Conservation (phyloP, 257 asterid species). For the Solanum bulbocastanum region DNA sequence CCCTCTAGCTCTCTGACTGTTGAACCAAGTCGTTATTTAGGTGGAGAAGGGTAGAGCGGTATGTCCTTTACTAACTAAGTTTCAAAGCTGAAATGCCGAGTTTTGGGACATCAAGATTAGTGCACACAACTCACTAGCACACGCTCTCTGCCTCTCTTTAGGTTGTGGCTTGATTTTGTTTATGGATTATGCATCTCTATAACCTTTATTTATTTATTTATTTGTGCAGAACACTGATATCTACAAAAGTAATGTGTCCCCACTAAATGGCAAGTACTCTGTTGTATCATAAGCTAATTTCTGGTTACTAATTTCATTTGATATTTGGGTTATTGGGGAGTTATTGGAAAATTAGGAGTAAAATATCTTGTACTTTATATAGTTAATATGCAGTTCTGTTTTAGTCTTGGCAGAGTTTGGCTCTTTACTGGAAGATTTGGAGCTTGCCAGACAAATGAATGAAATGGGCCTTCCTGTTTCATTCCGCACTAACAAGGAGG, state of each 20-base stretch:
- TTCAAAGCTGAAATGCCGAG: background rate
- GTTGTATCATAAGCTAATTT: background rate
- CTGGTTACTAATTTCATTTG: background rate
- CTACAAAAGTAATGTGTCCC: background rate
- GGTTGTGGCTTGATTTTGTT: background rate
- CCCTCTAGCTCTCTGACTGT: background rate
- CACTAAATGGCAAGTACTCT: slow-evolving; percentile 23
- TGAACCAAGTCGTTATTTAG: background rate
- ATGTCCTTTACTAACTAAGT: background rate
- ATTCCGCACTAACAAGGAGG: slow-evolving; percentile 74
- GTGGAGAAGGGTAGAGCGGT: background rate
- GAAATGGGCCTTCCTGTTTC: slow-evolving; percentile 82
- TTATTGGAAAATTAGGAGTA: background rate
- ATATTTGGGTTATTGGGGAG: background rate
- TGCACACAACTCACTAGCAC: too few relatives aligned
- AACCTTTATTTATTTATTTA: background rate
- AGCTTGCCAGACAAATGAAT: slow-evolving; percentile 41
- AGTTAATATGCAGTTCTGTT: background rate
- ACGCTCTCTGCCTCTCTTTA: background rate
- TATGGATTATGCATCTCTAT: background rate
- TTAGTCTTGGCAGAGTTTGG: slow-evolving; percentile 23
- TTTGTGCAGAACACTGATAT: slow-evolving; percentile 32
- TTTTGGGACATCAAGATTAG: background rate
- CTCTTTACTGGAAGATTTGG: slow-evolving; percentile 36
- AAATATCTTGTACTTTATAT: background rate